A percentile compares a stretch with the other conserved stretches of the same genome.
phyloP scores from a whole-genome alignment of 306 rosid species.

The Castanea crenata region DNA sequence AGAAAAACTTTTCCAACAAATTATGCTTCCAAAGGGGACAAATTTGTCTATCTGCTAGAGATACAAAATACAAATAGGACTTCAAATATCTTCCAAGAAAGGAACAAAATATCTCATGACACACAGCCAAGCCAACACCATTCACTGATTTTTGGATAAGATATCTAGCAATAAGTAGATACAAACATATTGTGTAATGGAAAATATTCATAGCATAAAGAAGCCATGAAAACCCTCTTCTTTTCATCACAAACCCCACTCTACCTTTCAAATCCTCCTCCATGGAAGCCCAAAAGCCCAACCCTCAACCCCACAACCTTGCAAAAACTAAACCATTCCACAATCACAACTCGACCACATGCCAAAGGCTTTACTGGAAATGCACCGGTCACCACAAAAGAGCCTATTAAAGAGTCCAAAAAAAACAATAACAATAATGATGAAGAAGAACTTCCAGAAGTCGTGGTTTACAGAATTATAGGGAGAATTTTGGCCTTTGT shows the following conservation, averaged over 20 bases:
- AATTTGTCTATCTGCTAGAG: background rate
- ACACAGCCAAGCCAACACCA: conserved; percentile 24
- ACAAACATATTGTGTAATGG: background rate
- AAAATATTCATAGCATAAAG: background rate
- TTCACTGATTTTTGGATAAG: conserved; percentile 59
- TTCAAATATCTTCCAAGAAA: background rate
- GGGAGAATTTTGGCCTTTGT: conserved; percentile 59
- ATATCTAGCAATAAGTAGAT: conserved; percentile 28
- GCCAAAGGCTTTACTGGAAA: conserved; percentile 59
- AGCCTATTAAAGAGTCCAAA: conserved; percentile 19
- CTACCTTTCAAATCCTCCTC: conserved; percentile 34
- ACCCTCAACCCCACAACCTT: conserved; percentile 20
- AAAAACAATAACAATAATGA: conserved; percentile 18
- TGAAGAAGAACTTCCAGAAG: conserved; percentile 57
- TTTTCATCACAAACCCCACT: conserved; percentile 38
- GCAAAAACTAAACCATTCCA: conserved; percentile 10
- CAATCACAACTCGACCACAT: conserved; percentile 19
- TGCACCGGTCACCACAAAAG: conserved; percentile 23
- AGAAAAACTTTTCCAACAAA: background rate
- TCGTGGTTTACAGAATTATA: conserved; percentile 54
- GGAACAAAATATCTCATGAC: conserved; percentile 18
- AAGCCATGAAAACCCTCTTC: conserved; percentile 58
- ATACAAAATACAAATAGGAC: background rate
- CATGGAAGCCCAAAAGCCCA: conserved; percentile 46
- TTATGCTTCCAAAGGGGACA: background rate